Base-by-base conservation (phyloP, 1,139 yeast species). In the Yamadazyma atmosphaerica region DNA sequence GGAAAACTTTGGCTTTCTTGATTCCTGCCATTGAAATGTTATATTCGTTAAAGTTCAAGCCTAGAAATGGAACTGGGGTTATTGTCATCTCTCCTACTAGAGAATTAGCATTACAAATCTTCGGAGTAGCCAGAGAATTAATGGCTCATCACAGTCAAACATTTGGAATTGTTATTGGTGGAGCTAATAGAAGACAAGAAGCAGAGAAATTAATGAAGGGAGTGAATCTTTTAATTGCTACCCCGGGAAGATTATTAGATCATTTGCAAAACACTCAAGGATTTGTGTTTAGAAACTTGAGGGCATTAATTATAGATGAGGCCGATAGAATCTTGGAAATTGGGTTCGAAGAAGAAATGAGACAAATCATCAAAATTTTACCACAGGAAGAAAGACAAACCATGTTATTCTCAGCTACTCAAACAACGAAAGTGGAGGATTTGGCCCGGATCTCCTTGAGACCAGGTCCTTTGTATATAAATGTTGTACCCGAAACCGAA, bases 311-410 rank as follows among this genome's bases (percentile, higher is more conserved):
- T 39, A 90, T 92, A 53, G 99, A 92, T 63, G 99, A 92, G 65
- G 97, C 97, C 32, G 99, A 92, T 63, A 80, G 98, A 64, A 92
- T 92, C 51, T 73, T 92, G 58, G 98, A 92, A 65, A 89, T 89
- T 58, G 98, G 98, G 47, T 92, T 92, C 65, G 98, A 92, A 70
- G 98, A 92, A 51, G 98, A 92, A 72, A 92, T 92, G 98, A 86
- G 79, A 63, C 98, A 94, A 66, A 92, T 92, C 56, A 88, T 92
- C 58, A 87, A 85, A 65, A 87, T 94, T 46, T 72, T 94, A 57
- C 99, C 99, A 35, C 85, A 81, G 48, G 95, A 89, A 49, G 90
- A 86, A 51, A 84, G 99, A 67, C 99, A 92, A 65, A 78, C 96
- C 30, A 92, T 92, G 98, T 72, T 92, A 51, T 92, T 94, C 61